These are phyloP conservation scores for Chamaenerion angustifolium DNA, from an alignment of 345 rosid species.

Conservation along the genomic window DNA sequence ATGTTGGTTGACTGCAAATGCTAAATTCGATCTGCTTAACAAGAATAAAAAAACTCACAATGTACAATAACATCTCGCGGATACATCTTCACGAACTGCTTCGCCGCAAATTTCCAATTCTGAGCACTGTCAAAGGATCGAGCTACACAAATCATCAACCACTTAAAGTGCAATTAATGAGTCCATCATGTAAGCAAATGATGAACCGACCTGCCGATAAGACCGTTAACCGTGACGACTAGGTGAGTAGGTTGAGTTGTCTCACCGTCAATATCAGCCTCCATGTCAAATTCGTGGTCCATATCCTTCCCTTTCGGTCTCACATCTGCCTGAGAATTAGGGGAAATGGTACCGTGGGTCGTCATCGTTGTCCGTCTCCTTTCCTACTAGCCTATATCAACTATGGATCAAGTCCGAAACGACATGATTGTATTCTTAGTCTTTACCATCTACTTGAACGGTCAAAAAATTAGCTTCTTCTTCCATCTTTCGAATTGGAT, in stretches of 20 bases:
- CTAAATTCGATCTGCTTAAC: too few species aligned
- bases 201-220: constrained; percentile 53
- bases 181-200: neutral
- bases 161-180: neutral
- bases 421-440: neutral
- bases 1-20: too few species aligned
- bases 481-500: neutral
- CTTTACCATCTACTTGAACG: neutral
- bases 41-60: constrained; percentile 29
- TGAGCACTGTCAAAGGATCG: constrained; percentile 26
- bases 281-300: constrained; percentile 37
- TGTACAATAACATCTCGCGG: constrained; percentile 52
- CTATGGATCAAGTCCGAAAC: neutral
- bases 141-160: neutral
- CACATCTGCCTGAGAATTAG: too few species aligned
- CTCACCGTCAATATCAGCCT: constrained; percentile 29
- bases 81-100: constrained; percentile 47
- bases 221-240: constrained; percentile 75
- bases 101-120: constrained; percentile 70
- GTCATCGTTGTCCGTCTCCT: neutral
- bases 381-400: neutral
- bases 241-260: constrained; percentile 42
- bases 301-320: too few species aligned
- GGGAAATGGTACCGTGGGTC: too few species aligned
- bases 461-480: neutral